Conservation (phyloP, 352 stramenopile species). For the Globisporangium polare region DNA sequence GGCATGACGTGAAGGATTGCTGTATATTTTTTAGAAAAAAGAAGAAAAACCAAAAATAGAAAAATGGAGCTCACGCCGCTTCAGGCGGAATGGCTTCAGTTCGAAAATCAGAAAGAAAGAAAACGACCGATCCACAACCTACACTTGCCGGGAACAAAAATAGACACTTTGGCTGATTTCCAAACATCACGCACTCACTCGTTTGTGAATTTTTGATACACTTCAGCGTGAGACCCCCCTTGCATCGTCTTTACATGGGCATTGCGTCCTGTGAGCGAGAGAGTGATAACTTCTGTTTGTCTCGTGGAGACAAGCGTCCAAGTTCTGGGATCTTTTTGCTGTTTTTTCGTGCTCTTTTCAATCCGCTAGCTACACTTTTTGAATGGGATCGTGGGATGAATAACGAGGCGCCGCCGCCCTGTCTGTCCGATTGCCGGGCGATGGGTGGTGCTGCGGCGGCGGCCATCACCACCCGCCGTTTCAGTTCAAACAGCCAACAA, state of each 20-base stretch:
- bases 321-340: background rate
- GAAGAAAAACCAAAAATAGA: background rate
- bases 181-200: background rate
- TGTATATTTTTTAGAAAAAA: background rate
- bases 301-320: background rate
- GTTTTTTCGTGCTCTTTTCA: background rate
- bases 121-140: too few species aligned
- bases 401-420: background rate
- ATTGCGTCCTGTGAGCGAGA: background rate
- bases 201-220: background rate
- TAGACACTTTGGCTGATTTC: background rate
- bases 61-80: background rate
- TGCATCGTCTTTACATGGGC: background rate
- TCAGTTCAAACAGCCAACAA: background rate
- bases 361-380: background rate
- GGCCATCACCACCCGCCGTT: background rate
- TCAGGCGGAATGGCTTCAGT: conserved; percentile 7
- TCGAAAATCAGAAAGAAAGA: conserved; percentile 1
- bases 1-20: background rate
- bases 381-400: background rate
- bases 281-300: background rate
- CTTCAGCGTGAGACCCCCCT: background rate
- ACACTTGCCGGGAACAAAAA: conserved; percentile 4
- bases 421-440: background rate
- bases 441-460: background rate